A percentile compares a stretch with the other conserved stretches of the same genome.
Conservation (phyloP, 352 stramenopile species). For the Salisapilia sapeloensis region DNA sequence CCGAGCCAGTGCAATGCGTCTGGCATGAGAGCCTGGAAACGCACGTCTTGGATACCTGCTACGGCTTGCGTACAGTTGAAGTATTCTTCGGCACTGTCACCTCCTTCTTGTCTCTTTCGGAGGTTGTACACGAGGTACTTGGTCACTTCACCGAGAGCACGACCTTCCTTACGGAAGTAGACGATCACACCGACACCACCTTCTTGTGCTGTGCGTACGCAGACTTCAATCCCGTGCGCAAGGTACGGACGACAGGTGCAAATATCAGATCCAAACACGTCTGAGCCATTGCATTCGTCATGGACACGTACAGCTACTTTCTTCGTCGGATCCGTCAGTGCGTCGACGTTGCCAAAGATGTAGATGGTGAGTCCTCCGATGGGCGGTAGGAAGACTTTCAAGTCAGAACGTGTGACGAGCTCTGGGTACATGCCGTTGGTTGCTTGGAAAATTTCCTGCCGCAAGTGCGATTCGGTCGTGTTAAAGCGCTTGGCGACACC, state of each 20-base stretch:
- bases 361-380: conserved; percentile 97
- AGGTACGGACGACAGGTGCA: conserved; percentile 99
- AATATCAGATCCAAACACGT: conserved; percentile 98
- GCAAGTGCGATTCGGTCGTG: conserved; percentile 88
- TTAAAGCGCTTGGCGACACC: conserved; percentile 97
- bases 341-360: conserved; percentile 95
- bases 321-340: conserved; percentile 95
- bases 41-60: conserved; percentile 93
- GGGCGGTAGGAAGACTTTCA: conserved; percentile 97
- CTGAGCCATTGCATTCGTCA: conserved; percentile 98
- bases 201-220: conserved; percentile 93
- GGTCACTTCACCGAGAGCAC: conserved; percentile 94
- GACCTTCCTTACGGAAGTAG: conserved; percentile 98
- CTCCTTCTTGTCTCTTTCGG: conserved; percentile 95
- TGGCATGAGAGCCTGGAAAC: conserved; percentile 98
- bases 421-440: conserved; percentile 99
- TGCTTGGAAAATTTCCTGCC: conserved; percentile 97
- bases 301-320: conserved; percentile 95
- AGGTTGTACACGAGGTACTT: conserved; percentile 99
- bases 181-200: conserved; percentile 94
- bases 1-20: conserved; percentile 98
- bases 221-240: conserved; percentile 98
- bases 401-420: conserved; percentile 94
- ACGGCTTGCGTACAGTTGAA: conserved; percentile 99
- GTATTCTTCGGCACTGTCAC: conserved; percentile 94